phyloP scores from a whole-genome alignment of 2,329 filamentous ascomycete genomes.

The Alternaria sp. region DNA sequence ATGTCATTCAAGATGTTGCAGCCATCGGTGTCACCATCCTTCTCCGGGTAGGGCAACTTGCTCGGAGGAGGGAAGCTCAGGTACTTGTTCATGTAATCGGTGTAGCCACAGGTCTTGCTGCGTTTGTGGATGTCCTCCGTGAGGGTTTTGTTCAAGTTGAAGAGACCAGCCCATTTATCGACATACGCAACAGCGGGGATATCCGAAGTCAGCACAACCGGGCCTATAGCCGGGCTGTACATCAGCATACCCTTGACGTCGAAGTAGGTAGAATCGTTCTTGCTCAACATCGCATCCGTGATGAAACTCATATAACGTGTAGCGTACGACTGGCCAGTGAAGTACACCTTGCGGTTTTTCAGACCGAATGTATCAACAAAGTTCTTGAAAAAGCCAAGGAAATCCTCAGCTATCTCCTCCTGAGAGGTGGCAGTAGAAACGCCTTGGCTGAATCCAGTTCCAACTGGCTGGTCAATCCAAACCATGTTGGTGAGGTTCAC shows the following conservation, averaged over 20 bases:
- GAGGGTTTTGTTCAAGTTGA: slow-evolving; percentile 70
- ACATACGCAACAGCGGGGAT: slow-evolving; percentile 66
- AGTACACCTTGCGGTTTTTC: slow-evolving; percentile 73
- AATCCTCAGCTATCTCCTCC: slow-evolving; percentile 73
- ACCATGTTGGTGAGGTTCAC: slow-evolving; percentile 73
- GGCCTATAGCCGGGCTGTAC: slow-evolving; percentile 73
- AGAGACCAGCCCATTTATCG: slow-evolving; percentile 67
- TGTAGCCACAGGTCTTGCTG: slow-evolving; percentile 69
- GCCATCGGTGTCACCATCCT: slow-evolving; percentile 52
- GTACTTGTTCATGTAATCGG: slow-evolving; percentile 66
- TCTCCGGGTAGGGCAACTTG: slow-evolving; percentile 64
- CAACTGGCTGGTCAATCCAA: slow-evolving; percentile 74
- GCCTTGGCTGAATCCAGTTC: slow-evolving; percentile 74
- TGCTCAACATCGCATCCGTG: slow-evolving; percentile 74
- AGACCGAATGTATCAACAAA: slow-evolving; percentile 75
- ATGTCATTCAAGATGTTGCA: slow-evolving; percentile 70
- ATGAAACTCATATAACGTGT: slow-evolving; percentile 74
- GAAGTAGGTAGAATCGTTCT: slow-evolving; percentile 71
- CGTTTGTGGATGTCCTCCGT: slow-evolving; percentile 61
- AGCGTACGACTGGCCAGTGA: slow-evolving; percentile 76
- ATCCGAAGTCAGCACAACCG: slow-evolving; percentile 61
- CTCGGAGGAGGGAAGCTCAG: slow-evolving; percentile 74
- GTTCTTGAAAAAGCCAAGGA: slow-evolving; percentile 81
- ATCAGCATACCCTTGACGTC: slow-evolving; percentile 74
- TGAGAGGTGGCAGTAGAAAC: slow-evolving; percentile 70